A percentile compares a stretch with the other conserved stretches of the same genome.
These are phyloP conservation scores for Borovskyia barvae DNA, from an alignment of 208 protist genomes.

Conservation along the genomic window DNA sequence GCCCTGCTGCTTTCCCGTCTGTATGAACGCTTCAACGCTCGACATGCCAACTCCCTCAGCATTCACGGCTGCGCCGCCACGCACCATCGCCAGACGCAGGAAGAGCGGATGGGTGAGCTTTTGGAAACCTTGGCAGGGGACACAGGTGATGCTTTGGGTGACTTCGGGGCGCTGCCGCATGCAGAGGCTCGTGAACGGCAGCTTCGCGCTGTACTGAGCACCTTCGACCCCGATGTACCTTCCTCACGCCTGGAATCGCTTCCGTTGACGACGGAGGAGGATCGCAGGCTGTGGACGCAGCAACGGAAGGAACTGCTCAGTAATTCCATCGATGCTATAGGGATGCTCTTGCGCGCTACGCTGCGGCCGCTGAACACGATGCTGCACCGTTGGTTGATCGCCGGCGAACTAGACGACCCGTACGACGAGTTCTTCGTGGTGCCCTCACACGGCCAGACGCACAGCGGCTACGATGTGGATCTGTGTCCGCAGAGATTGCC, in stretches of 20 bases:
- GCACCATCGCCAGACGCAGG: constrained; percentile 12
- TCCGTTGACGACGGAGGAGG: not conserved
- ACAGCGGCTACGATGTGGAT: constrained; percentile 65
- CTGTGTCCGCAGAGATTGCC: constrained; percentile 63
- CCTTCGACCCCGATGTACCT: no score
- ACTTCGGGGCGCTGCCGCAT: no score
- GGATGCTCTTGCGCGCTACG: constrained; percentile 44
- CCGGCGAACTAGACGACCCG: constrained; percentile 55
- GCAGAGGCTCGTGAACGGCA: no score
- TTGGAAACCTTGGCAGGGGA: no score
- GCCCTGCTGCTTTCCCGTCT: constrained; percentile 59
- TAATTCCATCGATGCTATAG: constrained; percentile 48
- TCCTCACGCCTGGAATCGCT: no score
- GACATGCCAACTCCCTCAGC: constrained; percentile 34
- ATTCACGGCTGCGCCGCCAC: constrained; percentile 12
- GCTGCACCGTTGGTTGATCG: constrained; percentile 60
- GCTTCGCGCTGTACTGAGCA: no score
- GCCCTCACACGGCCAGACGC: constrained; percentile 52
- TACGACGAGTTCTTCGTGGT: constrained; percentile 89
- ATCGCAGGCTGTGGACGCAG: not conserved
- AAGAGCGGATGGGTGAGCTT: constrained; percentile 1
- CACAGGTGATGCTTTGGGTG: no score
- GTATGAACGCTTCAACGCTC: constrained; percentile 35
- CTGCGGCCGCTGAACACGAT: constrained; percentile 61
- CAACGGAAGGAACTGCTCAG: constrained; percentile 26